A percentile compares a stretch with the other conserved stretches of the same genome.
Evolutionary conservation across 768 basidiomycete genomes (phyloP).

Genomic region (Pleurotus tuoliensis): DNA sequence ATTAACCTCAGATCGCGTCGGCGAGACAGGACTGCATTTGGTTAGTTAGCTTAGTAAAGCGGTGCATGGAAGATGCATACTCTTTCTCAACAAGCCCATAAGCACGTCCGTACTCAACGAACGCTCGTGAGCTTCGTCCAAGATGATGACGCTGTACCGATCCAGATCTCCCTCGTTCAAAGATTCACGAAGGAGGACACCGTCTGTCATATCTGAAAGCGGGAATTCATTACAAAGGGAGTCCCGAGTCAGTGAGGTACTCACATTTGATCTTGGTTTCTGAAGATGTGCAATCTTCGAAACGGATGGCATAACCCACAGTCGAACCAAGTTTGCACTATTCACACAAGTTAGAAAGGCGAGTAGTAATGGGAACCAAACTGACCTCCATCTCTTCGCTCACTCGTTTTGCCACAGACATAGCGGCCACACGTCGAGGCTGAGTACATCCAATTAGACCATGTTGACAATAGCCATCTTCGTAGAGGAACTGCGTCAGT

Average conservation of each 20-base stretch:
- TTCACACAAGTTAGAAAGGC: conserved; percentile 4
- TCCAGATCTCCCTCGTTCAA: conserved; percentile 98
- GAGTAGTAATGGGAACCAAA: conserved; percentile 5
- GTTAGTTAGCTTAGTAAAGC: too few relatives aligned
- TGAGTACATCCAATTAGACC: conserved; percentile 97
- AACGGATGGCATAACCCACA: conserved; percentile 97
- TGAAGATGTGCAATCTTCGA: conserved; percentile 93
- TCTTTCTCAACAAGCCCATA: conserved; percentile 93
- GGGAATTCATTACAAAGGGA: conserved; percentile 1
- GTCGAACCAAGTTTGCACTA: conserved; percentile 86
- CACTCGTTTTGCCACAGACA: conserved; percentile 99
- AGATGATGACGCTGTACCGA: conserved; percentile 92
- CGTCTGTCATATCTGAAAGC: conserved; percentile 91
- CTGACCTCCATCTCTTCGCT: conserved; percentile 98
- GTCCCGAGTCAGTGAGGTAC: conserved; percentile 18
- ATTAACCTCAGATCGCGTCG: conserved; percentile 93
- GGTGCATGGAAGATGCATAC: conserved; percentile 38
- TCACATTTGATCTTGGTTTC: conserved; percentile 97
- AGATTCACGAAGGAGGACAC: conserved; percentile 96
- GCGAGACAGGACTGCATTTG: conserved; percentile 67
- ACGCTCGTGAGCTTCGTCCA: conserved; percentile 99
- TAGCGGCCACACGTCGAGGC: conserved; percentile 96
- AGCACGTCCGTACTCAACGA: conserved; percentile 96
- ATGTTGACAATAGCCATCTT: conserved; percentile 89
- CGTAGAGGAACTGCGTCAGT: conserved; percentile 90